phyloP scores from a whole-genome alignment of 2,329 filamentous ascomycete genomes.

The Hypoxylon sp. region DNA sequence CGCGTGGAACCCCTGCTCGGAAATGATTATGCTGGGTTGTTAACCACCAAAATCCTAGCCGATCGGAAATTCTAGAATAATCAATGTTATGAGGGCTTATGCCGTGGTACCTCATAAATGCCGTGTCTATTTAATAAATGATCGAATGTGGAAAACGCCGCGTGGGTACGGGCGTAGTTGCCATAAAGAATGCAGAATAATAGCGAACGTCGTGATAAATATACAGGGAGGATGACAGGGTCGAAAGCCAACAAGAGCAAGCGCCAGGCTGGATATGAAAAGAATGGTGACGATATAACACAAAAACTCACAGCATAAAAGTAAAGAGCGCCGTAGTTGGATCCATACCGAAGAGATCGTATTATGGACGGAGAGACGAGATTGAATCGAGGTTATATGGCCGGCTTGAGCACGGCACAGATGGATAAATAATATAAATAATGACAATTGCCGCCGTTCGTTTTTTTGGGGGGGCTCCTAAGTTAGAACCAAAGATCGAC shows the following conservation, averaged over 20 bases:
- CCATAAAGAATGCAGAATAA: constrained; percentile 41
- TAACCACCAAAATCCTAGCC: constrained; percentile 29
- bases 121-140: constrained; percentile 15
- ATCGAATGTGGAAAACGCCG: constrained; percentile 32
- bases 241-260: constrained; percentile 27
- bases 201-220: constrained; percentile 15
- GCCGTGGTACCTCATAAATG: constrained; percentile 23
- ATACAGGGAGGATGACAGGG: constrained; percentile 31
- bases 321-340: constrained; percentile 75
- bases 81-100: constrained; percentile 37
- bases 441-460: constrained; percentile 39
- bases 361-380: constrained; percentile 14
- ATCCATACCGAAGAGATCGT: constrained; percentile 60
- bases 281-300: constrained; percentile 41
- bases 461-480: constrained; percentile 29
- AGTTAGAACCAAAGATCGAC: constrained; percentile 36
- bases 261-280: constrained; percentile 37
- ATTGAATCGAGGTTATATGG: constrained; percentile 33
- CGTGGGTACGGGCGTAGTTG: constrained; percentile 28
- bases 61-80: constrained; percentile 42
- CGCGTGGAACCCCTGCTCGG: constrained; percentile 46
- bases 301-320: constrained; percentile 72
- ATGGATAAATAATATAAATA: constrained; percentile 20
- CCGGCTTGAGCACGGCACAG: constrained; percentile 2
- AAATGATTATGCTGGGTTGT: constrained; percentile 35